These are phyloP conservation scores for Globisporangium polare DNA, from an alignment of 352 stramenopile genomes.

Conservation along the genomic window DNA sequence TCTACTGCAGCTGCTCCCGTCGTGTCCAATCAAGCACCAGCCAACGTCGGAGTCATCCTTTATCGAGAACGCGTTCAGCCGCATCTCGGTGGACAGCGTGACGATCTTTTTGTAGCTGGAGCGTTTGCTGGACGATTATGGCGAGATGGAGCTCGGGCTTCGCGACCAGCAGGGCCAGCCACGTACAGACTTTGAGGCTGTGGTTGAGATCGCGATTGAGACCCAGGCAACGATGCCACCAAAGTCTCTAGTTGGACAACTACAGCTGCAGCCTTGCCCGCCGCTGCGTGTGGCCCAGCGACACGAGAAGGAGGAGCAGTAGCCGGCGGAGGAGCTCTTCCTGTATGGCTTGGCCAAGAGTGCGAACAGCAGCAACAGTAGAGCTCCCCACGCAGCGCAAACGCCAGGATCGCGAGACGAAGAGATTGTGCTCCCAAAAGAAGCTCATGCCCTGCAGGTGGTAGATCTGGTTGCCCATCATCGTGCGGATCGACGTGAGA, in stretches of 20 bases:
- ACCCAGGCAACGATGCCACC: neutral
- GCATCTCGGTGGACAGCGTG: slow-evolving; percentile 48
- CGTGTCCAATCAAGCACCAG: slow-evolving; percentile 54
- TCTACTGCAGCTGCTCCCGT: slow-evolving; percentile 71
- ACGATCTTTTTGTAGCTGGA: slow-evolving; percentile 69
- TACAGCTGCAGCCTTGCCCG: slow-evolving; percentile 11
- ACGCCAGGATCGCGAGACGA: slow-evolving; percentile 91
- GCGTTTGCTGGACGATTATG: slow-evolving; percentile 51
- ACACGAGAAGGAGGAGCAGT: slow-evolving; percentile 14
- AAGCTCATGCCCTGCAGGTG: slow-evolving; percentile 95
- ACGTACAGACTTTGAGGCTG: neutral
- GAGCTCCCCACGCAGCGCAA: slow-evolving; percentile 68
- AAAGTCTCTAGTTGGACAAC: neutral
- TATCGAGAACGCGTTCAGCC: slow-evolving; percentile 44
- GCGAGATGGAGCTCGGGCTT: slow-evolving; percentile 51
- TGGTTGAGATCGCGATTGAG: slow-evolving; percentile 14
- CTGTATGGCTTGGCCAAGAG: neutral
- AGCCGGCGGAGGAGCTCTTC: slow-evolving; percentile 3
- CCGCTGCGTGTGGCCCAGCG: neutral
- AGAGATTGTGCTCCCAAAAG: slow-evolving; percentile 96
- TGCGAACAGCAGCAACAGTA: slow-evolving; percentile 14
- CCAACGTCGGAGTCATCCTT: slow-evolving; percentile 51
- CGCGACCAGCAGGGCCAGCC: neutral
- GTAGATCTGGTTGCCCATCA: slow-evolving; percentile 90
- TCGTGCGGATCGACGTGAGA: slow-evolving; percentile 78